Evolutionary conservation across 2,329 filamentous ascomycete species (phyloP).

Genomic region (Alternaria sp.): DNA sequence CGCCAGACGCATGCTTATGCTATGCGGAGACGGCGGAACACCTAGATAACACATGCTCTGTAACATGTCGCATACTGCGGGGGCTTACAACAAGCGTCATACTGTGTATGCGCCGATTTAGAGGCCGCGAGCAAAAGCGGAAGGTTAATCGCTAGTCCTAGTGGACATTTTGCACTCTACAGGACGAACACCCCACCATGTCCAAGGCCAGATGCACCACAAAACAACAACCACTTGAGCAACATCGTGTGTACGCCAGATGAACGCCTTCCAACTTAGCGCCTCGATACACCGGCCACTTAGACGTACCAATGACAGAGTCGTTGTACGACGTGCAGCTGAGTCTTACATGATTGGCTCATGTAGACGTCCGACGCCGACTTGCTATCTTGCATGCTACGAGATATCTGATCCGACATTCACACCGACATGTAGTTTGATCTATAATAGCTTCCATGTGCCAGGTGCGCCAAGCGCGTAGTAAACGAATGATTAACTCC

Average conservation of each 20-base stretch:
- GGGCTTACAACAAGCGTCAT: constrained; percentile 18
- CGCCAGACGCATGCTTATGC: background rate
- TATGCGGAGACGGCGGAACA: constrained; percentile 18
- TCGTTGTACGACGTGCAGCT: constrained; percentile 18
- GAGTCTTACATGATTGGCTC: constrained; percentile 21
- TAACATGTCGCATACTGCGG: constrained; percentile 20
- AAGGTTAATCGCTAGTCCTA: background rate
- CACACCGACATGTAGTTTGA: constrained; percentile 13
- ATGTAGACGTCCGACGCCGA: constrained; percentile 15
- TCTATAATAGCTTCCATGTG: background rate
- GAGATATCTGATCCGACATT: constrained; percentile 21
- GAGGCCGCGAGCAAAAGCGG: background rate
- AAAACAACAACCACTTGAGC: background rate
- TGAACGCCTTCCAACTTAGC: constrained; percentile 6
- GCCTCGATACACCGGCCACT: constrained; percentile 19
- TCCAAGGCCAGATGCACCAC: background rate
- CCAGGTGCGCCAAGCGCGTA: background rate
- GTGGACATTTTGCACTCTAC: background rate
- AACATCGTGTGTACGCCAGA: constrained; percentile 7
- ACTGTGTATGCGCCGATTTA: background rate
- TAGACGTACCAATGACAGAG: constrained; percentile 25
- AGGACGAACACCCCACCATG: background rate
- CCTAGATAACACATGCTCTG: constrained; percentile 12
- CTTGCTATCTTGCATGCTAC: constrained; percentile 2
- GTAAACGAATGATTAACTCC: background rate